Evolutionary conservation across 345 rosid species (phyloP).

Genomic region (Linum usitatissimum): DNA sequence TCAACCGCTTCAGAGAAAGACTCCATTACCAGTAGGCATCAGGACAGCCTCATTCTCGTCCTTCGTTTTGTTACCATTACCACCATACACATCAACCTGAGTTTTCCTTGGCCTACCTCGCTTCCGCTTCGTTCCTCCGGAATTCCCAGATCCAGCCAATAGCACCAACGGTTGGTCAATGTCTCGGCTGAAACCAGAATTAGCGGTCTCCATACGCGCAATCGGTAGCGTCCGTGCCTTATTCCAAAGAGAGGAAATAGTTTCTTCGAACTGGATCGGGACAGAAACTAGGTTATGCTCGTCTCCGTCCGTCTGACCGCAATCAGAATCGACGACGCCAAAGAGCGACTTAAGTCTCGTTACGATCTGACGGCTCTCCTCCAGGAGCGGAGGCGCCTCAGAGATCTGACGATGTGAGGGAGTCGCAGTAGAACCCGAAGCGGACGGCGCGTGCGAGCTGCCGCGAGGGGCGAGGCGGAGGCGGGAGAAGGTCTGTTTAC

Average conservation of each 20-base stretch:
- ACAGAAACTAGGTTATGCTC: constrained; percentile 26
- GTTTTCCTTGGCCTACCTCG: constrained; percentile 57
- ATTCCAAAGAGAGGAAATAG: neutral
- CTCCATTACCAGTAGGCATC: neutral
- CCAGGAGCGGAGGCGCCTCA: constrained; percentile 25
- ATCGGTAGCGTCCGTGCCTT: constrained; percentile 3
- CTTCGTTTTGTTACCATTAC: constrained; percentile 6
- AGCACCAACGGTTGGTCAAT: neutral
- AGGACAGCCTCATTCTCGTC: neutral
- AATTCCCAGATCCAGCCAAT: neutral
- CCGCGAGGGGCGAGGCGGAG: constrained; percentile 68
- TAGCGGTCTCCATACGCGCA: constrained; percentile 18
- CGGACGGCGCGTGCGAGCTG: constrained; percentile 13
- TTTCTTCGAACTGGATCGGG: constrained; percentile 15
- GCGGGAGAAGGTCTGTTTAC: constrained; percentile 82
- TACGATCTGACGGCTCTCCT: constrained; percentile 40
- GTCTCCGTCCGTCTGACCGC: constrained; percentile 11
- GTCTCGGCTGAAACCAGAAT: constrained; percentile 2
- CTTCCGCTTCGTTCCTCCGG: constrained; percentile 28
- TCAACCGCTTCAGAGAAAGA: constrained; percentile 20
- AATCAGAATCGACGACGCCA: constrained; percentile 9
- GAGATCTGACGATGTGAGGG: constrained; percentile 15
- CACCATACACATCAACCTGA: constrained; percentile 8
- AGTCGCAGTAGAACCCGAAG: constrained; percentile 9
- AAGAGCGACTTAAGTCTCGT: constrained; percentile 53